Conservation (phyloP, 2,329 filamentous ascomycete species). For the Leptodontidium sp. region DNA sequence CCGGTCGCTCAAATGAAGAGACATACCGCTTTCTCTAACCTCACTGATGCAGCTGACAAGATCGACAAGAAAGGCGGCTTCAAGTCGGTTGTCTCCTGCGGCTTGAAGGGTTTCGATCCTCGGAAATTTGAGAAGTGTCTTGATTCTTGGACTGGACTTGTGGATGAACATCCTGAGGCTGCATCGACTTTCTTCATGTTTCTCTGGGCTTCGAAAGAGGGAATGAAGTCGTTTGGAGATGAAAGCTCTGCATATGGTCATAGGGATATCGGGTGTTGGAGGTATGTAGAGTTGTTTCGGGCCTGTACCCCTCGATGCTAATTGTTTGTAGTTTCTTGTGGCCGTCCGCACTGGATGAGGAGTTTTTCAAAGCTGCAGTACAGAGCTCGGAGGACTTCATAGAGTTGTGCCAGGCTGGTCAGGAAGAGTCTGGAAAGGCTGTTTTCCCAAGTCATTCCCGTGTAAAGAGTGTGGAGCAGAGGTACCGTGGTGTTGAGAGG, state of each 20-base stretch:
- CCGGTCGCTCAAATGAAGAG: slow-evolving; percentile 19
- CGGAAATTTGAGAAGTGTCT: slow-evolving; percentile 13
- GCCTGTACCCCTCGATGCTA: background rate
- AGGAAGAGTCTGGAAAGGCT: slow-evolving; percentile 6
- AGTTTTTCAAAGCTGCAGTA: slow-evolving; percentile 2
- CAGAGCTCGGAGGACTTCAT: slow-evolving; percentile 16
- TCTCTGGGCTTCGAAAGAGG: slow-evolving; percentile 18
- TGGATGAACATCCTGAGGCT: slow-evolving; percentile 17
- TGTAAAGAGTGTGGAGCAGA: slow-evolving; percentile 9
- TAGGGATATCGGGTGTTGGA: slow-evolving; percentile 25
- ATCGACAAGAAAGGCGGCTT: slow-evolving; percentile 16
- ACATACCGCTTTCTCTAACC: slow-evolving; percentile 1
- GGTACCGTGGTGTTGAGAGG: slow-evolving; percentile 20
- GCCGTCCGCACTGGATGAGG: background rate
- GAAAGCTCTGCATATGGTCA: slow-evolving; percentile 20
- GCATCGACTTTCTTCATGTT: slow-evolving; percentile 15
- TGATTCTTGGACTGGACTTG: slow-evolving; percentile 18
- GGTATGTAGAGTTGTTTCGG: background rate
- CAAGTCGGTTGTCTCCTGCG: slow-evolving; percentile 18
- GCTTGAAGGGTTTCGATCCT: slow-evolving; percentile 21
- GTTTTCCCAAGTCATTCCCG: slow-evolving; percentile 24
- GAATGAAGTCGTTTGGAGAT: slow-evolving; percentile 15
- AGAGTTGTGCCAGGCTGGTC: slow-evolving; percentile 11
- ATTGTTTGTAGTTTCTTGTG: slow-evolving; percentile 14
- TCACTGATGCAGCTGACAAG: slow-evolving; percentile 20